phyloP scores from a whole-genome alignment of 2,329 filamentous ascomycete genomes.

The Beauveria varroae region DNA sequence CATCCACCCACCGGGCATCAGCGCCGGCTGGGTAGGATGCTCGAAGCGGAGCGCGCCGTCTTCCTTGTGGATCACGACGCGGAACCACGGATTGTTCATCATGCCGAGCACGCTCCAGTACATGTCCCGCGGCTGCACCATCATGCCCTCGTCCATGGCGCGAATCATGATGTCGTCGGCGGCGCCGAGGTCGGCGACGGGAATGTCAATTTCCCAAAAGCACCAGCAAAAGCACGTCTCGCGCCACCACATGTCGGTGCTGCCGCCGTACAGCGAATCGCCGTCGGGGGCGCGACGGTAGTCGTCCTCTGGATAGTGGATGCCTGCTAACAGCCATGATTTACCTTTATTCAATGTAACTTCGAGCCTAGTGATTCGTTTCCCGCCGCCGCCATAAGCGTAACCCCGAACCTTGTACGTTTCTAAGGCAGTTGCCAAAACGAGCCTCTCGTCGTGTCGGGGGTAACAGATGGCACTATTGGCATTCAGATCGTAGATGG shows the following conservation, averaged over 20 bases:
- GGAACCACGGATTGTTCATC: conserved; percentile 98
- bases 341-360: conserved; percentile 76
- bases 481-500: conserved; percentile 84
- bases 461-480: conserved; percentile 80
- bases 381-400: conserved; percentile 83
- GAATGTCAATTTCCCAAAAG: conserved; percentile 73
- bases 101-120: conserved; percentile 93
- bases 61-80: conserved; percentile 68
- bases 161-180: conserved; percentile 72
- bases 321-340: conserved; percentile 68
- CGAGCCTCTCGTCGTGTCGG: conserved; percentile 64
- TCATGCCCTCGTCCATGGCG: conserved; percentile 86
- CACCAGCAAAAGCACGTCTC: conserved; percentile 87
- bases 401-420: conserved; percentile 69
- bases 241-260: conserved; percentile 71
- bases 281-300: conserved; percentile 59
- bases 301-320: conserved; percentile 78
- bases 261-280: conserved; percentile 64
- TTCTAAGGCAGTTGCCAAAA: conserved; percentile 33
- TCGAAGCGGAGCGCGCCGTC: conserved; percentile 61
- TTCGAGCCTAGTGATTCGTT: conserved; percentile 74
- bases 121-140: conserved; percentile 83
- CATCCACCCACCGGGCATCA: conserved; percentile 86
- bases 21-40: conserved; percentile 75
- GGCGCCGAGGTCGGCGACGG: conserved; percentile 50